Evolutionary conservation across 768 basidiomycete species (phyloP).

Genomic region (Suillus tomentosus): DNA sequence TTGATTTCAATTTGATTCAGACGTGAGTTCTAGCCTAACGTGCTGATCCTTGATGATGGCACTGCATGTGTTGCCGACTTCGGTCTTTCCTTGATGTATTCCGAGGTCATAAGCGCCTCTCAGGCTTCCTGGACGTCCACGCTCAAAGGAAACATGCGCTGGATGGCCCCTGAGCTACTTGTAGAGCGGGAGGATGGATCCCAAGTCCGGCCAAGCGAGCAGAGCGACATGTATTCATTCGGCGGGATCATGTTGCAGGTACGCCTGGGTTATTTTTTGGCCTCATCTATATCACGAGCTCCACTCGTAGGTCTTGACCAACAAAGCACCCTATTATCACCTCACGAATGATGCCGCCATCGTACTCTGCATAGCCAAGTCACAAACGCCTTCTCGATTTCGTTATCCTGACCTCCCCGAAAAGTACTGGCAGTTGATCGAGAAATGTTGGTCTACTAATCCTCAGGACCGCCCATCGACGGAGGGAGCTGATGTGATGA

Average conservation of each 20-base stretch:
- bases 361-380: not conserved
- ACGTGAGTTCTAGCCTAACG: slow-evolving; percentile 30
- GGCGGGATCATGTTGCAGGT: slow-evolving; percentile 36
- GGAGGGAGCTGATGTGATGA: no score
- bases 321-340: not conserved
- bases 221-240: slow-evolving; percentile 47
- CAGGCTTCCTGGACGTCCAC: not conserved
- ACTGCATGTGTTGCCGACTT: slow-evolving; percentile 39
- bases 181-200: not conserved
- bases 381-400: not conserved
- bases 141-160: slow-evolving; percentile 39
- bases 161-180: slow-evolving; percentile 45
- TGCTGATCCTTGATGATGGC: slow-evolving; percentile 35
- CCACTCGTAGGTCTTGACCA: not conserved
- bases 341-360: not conserved
- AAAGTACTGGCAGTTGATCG: not conserved
- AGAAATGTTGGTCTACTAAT: not conserved
- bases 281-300: slow-evolving; percentile 22
- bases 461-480: not conserved
- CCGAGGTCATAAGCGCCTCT: slow-evolving; percentile 29
- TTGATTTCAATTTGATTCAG: not conserved
- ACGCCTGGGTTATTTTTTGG: not conserved
- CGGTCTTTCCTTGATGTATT: slow-evolving; percentile 40
- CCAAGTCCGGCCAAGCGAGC: slow-evolving; percentile 12
- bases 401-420: not conserved